Conservation (phyloP, 106 monocot genomes). For the Platanthera zijinensis region DNA sequence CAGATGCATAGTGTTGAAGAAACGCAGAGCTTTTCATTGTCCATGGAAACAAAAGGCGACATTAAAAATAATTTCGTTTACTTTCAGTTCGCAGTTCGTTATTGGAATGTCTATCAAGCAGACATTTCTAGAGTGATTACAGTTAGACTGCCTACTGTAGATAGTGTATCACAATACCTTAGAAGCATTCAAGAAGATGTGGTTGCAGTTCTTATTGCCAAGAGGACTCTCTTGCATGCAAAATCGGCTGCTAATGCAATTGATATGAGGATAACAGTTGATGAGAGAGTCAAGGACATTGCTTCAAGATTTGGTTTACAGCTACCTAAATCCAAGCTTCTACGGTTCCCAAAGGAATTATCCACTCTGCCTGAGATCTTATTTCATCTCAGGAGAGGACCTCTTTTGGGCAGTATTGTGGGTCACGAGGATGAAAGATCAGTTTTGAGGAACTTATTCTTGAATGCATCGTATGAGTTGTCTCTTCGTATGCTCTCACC, state of each 20-base stretch:
- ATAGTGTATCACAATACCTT: conserved; percentile 75
- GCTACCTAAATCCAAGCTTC: conserved; percentile 65
- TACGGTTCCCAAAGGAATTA: conserved; percentile 74
- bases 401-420: conserved; percentile 81
- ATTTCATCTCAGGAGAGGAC: conserved; percentile 92
- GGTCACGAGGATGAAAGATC: conserved; percentile 99
- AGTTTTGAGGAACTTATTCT: conserved; percentile 78
- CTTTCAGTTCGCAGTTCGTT: conserved; percentile 86
- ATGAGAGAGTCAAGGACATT: conserved; percentile 94
- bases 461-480: conserved; percentile 89
- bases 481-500: conserved; percentile 92
- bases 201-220: conserved; percentile 73
- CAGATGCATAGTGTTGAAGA: conserved; percentile 96
- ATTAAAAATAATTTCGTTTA: conserved; percentile 67
- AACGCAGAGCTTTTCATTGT: conserved; percentile 82
- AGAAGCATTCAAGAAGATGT: conserved; percentile 76
- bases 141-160: conserved; percentile 72
- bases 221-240: conserved; percentile 72
- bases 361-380: conserved; percentile 71
- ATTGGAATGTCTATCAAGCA: conserved; percentile 73
- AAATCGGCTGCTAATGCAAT: conserved; percentile 49
- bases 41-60: conserved; percentile 79
- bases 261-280: conserved; percentile 65
- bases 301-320: conserved; percentile 75
- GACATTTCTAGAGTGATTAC: conserved; percentile 91